phyloP scores from a whole-genome alignment of 306 rosid species.

The Cucurbita moschata region DNA sequence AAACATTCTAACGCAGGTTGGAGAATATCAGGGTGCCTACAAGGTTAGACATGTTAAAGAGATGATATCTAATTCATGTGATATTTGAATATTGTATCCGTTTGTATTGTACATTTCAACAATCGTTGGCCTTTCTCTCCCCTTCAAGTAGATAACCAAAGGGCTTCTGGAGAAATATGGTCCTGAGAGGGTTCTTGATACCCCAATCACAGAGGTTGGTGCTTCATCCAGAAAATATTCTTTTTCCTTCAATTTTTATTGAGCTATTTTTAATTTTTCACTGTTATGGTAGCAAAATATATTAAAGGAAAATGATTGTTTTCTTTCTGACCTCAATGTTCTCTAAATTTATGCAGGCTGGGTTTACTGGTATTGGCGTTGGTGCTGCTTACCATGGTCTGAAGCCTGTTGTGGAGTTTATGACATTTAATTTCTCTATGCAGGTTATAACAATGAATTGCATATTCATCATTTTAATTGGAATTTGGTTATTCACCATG shows the following conservation, averaged over 20 bases:
- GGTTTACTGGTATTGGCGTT: constrained; percentile 96
- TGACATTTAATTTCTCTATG: constrained; percentile 99
- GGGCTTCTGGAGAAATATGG: constrained; percentile 95
- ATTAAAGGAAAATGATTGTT: neutral
- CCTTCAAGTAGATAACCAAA: constrained; percentile 47
- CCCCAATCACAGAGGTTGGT: constrained; percentile 93
- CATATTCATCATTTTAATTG: too few species aligned
- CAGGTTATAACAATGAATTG: constrained; percentile 45
- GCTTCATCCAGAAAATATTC: constrained; percentile 1
- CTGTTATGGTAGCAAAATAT: neutral
- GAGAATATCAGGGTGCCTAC: constrained; percentile 98
- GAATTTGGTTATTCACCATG: too few species aligned
- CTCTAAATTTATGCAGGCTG: constrained; percentile 51
- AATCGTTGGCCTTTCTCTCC: neutral
- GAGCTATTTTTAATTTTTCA: neutral
- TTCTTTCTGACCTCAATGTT: neutral
- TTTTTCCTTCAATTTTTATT: neutral
- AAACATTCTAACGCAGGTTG: constrained; percentile 48
- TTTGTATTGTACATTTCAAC: neutral
- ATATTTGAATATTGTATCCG: neutral
- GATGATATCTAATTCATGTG: neutral
- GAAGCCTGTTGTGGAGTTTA: constrained; percentile 79
- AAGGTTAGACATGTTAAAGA: constrained; percentile 39
- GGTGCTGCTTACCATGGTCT: constrained; percentile 98
- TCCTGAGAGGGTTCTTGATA: constrained; percentile 94